phyloP scores from a whole-genome alignment of 352 stramenopile genomes.

The Phytophthora sp. region DNA sequence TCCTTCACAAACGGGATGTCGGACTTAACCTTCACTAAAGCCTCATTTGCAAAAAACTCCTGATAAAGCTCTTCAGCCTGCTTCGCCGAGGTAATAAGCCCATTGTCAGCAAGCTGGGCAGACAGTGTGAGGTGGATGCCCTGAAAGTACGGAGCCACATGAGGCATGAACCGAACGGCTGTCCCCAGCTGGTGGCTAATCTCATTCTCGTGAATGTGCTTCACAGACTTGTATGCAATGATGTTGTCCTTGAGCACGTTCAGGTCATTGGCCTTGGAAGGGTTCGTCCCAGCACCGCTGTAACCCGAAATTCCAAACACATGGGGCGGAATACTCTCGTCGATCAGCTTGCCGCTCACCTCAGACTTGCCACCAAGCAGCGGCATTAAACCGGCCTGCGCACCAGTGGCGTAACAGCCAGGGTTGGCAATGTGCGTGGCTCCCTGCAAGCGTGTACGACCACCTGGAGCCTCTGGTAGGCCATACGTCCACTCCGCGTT shows the following conservation, averaged over 20 bases:
- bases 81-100: slow-evolving; percentile 57
- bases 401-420: slow-evolving; percentile 87
- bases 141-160: slow-evolving; percentile 94
- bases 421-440: slow-evolving; percentile 90
- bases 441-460: slow-evolving; percentile 57
- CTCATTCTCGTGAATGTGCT: slow-evolving; percentile 91
- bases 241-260: slow-evolving; percentile 86
- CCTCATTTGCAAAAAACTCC: slow-evolving; percentile 85
- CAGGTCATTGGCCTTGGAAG: slow-evolving; percentile 85
- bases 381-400: slow-evolving; percentile 81
- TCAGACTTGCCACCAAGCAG: slow-evolving; percentile 73
- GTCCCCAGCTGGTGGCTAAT: slow-evolving; percentile 85
- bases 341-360: slow-evolving; percentile 58
- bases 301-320: slow-evolving; percentile 92
- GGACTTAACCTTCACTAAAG: slow-evolving; percentile 81
- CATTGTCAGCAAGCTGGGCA: slow-evolving; percentile 71
- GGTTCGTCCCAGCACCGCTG: slow-evolving; percentile 83
- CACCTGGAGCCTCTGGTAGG: slow-evolving; percentile 74
- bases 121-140: slow-evolving; percentile 93
- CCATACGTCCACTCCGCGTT: slow-evolving; percentile 88
- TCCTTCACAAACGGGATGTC: slow-evolving; percentile 81
- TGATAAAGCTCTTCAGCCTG: slow-evolving; percentile 80
- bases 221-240: slow-evolving; percentile 91
- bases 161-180: slow-evolving; percentile 92
- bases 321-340: slow-evolving; percentile 71